A percentile compares a stretch with the other conserved stretches of the same genome.
phyloP scores from a whole-genome alignment of 768 basidiomycete species.

The Gloeostereum incarnatum region DNA sequence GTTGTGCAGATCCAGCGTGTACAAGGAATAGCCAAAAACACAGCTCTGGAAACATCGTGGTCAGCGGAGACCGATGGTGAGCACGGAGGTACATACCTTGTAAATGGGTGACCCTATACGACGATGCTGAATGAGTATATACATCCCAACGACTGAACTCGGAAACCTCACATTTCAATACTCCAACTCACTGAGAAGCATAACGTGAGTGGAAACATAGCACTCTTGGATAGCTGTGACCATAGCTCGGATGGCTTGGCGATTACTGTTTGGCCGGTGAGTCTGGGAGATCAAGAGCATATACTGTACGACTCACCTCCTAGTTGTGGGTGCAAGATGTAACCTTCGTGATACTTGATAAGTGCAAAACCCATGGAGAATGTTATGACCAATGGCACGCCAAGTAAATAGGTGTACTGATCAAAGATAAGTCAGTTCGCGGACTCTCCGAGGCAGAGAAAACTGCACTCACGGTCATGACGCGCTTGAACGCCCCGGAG shows the following conservation, averaged over 20 bases:
- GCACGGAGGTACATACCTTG: conserved; percentile 41
- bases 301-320: conserved; percentile 35
- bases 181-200: conserved; percentile 60
- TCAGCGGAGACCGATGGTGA: conserved; percentile 3
- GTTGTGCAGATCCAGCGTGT: conserved; percentile 49
- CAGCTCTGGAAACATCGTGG: conserved; percentile 39
- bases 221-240: conserved; percentile 30
- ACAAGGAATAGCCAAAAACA: conserved; percentile 87
- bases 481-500: conserved; percentile 71
- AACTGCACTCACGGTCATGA: conserved; percentile 62
- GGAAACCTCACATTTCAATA: conserved; percentile 56
- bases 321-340: conserved; percentile 25
- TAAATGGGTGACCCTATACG: conserved; percentile 60
- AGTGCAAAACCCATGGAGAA: conserved; percentile 56
- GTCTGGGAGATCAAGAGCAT: conserved; percentile 2
- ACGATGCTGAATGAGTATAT: neutral
- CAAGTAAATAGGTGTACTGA: conserved; percentile 65
- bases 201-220: conserved; percentile 60
- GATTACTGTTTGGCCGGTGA: conserved; percentile 30
- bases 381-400: conserved; percentile 46
- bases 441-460: neutral
- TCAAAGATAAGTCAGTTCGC: neutral
- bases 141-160: neutral
- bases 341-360: conserved; percentile 74
- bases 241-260: conserved; percentile 59